Base-by-base conservation (phyloP, 345 rosid genomes). In the Aquilaria sinensis region DNA sequence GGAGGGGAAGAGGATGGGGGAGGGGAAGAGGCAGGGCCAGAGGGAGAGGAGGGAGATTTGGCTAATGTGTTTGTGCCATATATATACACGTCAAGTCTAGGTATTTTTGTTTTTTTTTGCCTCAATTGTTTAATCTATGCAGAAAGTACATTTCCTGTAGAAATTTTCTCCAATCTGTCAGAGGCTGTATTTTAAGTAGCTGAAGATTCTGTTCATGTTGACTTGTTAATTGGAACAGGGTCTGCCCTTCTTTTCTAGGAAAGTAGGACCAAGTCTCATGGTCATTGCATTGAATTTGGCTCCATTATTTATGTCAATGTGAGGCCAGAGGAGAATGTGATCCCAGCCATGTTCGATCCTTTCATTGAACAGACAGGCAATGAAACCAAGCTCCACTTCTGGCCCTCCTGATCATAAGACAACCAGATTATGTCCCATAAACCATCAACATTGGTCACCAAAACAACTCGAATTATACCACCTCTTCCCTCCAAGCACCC, bases 311-410 rank as follows among this genome's bases (percentile, higher is more conserved):
- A 73, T 23, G 74, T 73, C 45, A 84, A 59, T 30, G 85, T 75
- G 51, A 85, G 91, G 54, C 92, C 85, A 29, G 80, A 77, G 13
- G 88, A 85, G 64, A 90, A 80, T 33, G 85, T 78, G 52, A 87
- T 74, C 29, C 95, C 97, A 1, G 88, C 95, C 90, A 87, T 78
- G 64, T 85, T 85, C 13, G 77, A 80, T 31, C 92, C 92, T 63
- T 69, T 82, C 83, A 82, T 85, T 53, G 70, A 72, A 64, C 87
- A 79, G 65, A 77, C 78, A 10, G 89, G 85, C 11, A 85, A 13
- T 5, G 78, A 80, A 51, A 81, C 49, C 78, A 75, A 76, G 16
- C 31, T 62, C 90, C 95, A 90, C 10, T 64, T 10, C 15, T 70
- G 47, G 14, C 30, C 77, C n/a, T 49, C 45, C 46, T 33, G 54